These are phyloP conservation scores for Periconia sp. DNA, from an alignment of 2,329 filamentous ascomycete species.

Conservation along the genomic window DNA sequence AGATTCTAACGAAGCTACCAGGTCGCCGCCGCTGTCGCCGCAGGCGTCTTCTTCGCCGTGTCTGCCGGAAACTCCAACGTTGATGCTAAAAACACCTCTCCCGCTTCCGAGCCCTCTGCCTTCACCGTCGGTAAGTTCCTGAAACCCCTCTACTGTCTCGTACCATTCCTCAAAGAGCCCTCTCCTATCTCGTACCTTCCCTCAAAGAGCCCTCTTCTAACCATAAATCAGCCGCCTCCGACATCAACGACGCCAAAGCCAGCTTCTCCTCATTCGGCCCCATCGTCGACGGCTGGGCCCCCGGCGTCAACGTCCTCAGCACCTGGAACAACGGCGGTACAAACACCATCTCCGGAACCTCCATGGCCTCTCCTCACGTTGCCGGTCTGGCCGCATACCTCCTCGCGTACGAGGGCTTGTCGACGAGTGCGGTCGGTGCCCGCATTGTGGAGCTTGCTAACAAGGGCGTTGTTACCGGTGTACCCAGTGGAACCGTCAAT, in stretches of 20 bases:
- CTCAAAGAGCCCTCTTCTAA: too few species aligned
- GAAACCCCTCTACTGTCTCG: too few species aligned
- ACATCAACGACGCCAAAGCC: slow-evolving; percentile 30
- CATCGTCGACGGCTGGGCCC: slow-evolving; percentile 41
- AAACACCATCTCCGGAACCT: slow-evolving; percentile 60
- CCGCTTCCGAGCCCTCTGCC: slow-evolving; percentile 37
- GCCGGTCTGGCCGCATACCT: slow-evolving; percentile 70
- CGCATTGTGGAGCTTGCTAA: slow-evolving; percentile 50
- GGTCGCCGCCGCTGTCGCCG: slow-evolving; percentile 33
- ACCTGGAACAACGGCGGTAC: slow-evolving; percentile 46
- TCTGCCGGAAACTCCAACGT: slow-evolving; percentile 40
- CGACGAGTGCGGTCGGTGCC: slow-evolving; percentile 46
- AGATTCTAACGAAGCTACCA: slow-evolving; percentile 9
- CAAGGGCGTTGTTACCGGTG: slow-evolving; percentile 40
- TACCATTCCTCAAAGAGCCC: too few species aligned
- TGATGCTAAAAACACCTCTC: slow-evolving; percentile 30
- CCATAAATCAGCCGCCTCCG: slow-evolving; percentile 19
- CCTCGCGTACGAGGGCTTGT: slow-evolving; percentile 52
- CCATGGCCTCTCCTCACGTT: slow-evolving; percentile 70
- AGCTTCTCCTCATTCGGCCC: slow-evolving; percentile 41
- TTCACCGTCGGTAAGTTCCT: slow-evolving; percentile 36
- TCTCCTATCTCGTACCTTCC: too few species aligned
- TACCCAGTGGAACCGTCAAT: slow-evolving; percentile 51
- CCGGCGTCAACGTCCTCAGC: slow-evolving; percentile 45
- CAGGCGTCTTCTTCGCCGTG: slow-evolving; percentile 41